These are phyloP conservation scores for Oryza meyeriana DNA, from an alignment of 176 grass and related monocot species.

Conservation along the genomic window DNA sequence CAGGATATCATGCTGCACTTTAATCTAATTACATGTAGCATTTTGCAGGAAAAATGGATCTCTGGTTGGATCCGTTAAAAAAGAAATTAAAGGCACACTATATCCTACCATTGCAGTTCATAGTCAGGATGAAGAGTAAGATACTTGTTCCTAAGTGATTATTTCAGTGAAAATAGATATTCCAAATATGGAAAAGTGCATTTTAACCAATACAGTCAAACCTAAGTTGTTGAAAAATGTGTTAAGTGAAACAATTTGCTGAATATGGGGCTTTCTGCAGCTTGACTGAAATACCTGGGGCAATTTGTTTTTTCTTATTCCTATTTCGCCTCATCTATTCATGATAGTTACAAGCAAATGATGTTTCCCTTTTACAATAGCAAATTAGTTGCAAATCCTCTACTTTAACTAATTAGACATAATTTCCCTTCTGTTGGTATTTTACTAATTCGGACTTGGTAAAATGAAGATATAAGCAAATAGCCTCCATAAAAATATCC, in stretches of 20 bases:
- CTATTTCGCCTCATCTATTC: background rate
- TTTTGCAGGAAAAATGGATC: slow-evolving; percentile 84
- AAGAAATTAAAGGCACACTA: slow-evolving; percentile 72
- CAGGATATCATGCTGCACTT: background rate
- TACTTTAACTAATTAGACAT: slow-evolving; percentile 1
- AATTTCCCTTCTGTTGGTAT: background rate
- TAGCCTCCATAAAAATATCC: no score
- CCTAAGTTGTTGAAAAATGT: slow-evolving; percentile 4
- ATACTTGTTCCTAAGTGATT: slow-evolving; percentile 1
- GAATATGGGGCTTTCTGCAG: background rate
- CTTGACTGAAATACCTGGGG: slow-evolving; percentile 9
- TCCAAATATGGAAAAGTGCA: background rate
- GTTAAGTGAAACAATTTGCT: background rate
- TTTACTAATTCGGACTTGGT: background rate
- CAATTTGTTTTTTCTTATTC: slow-evolving; percentile 7
- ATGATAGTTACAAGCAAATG: background rate
- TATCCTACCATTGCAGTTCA: slow-evolving; percentile 95
- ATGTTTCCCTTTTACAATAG: background rate
- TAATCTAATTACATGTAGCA: slow-evolving; percentile 5
- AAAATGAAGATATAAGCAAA: no score
- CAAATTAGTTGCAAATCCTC: background rate
- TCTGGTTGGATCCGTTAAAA: slow-evolving; percentile 61
- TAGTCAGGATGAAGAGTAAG: slow-evolving; percentile 90
- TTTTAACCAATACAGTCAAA: background rate
- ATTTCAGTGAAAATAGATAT: slow-evolving; percentile 3